Evolutionary conservation across 169 alveolate genomes (phyloP).

Genomic region (Cryptosporidium andersoni): DNA sequence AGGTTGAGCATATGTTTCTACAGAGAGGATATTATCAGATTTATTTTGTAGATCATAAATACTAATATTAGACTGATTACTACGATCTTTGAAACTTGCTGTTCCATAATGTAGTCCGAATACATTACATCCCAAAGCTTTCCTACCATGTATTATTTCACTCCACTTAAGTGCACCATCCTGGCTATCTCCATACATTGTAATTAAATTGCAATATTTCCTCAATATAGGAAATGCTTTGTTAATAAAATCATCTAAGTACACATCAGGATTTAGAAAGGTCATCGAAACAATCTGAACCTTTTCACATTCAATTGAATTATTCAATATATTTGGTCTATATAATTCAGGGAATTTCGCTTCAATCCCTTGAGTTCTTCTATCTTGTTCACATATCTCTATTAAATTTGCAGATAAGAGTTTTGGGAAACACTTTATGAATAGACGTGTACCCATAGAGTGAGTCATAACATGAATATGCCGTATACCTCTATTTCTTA

Average conservation of each 20-base stretch:
- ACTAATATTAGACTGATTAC: conserved; percentile 11
- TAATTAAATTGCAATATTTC: conserved; percentile 84
- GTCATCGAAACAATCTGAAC: conserved; percentile 79
- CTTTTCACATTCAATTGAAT: conserved; percentile 3
- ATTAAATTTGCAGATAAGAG: conserved; percentile 73
- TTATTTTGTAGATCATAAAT: neutral
- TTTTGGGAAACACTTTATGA: conserved; percentile 79
- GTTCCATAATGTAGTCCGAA: conserved; percentile 71
- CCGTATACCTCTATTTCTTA: conserved; percentile 77
- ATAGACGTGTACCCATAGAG: conserved; percentile 82
- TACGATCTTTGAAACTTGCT: neutral
- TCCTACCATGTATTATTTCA: conserved; percentile 77
- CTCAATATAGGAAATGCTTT: conserved; percentile 82
- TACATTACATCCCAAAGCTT: conserved; percentile 76
- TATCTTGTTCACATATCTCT: conserved; percentile 75
- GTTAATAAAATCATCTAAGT: conserved; percentile 79
- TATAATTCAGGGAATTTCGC: neutral
- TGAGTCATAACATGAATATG: conserved; percentile 85
- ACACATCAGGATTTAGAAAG: conserved; percentile 81
- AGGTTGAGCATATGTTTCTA: neutral
- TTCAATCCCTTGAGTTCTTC: neutral
- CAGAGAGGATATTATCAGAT: conserved; percentile 10
- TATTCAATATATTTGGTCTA: conserved; percentile 18
- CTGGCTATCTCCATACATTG: conserved; percentile 85
- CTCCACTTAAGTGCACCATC: conserved; percentile 81